A percentile compares a stretch with the other conserved stretches of the same genome.
Conservation (phyloP, 2,329 filamentous ascomycete species). For the Fusarium coicis region DNA sequence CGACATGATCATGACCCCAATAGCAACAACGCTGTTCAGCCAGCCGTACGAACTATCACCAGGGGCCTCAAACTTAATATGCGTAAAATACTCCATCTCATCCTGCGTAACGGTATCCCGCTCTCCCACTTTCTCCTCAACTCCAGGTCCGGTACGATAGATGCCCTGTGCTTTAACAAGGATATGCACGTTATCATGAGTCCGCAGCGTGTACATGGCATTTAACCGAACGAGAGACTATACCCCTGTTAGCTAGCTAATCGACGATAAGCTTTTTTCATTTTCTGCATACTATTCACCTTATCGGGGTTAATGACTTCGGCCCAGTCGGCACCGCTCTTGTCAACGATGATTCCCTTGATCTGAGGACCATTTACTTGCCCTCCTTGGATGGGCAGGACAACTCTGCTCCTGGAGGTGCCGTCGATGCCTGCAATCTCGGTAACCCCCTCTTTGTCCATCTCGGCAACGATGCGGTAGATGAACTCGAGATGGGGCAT, state of each 20-base stretch:
- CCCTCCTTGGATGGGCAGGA: constrained; percentile 33
- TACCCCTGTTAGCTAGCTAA: neutral
- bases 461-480: constrained; percentile 37
- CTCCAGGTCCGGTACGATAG: constrained; percentile 29
- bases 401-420: constrained; percentile 17
- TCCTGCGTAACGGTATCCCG: constrained; percentile 30
- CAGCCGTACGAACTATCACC: constrained; percentile 24
- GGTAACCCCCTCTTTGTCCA: constrained; percentile 26
- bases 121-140: neutral
- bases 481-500: constrained; percentile 38
- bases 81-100: constrained; percentile 36
- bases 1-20: constrained; percentile 35
- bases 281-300: neutral
- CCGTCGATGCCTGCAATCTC: constrained; percentile 20
- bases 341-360: constrained; percentile 25
- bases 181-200: constrained; percentile 26
- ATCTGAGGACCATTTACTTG: constrained; percentile 26
- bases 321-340: constrained; percentile 36
- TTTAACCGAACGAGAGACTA: constrained; percentile 26
- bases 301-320: constrained; percentile 28
- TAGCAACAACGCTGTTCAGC: constrained; percentile 30
- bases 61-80: constrained; percentile 31
- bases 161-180: constrained; percentile 34
- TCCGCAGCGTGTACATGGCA: constrained; percentile 32
- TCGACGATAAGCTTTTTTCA: neutral